Percentiles rank a stretch among this genome's conserved stretches.
Conservation (phyloP, 768 basidiomycete genomes). For the Crepidotus variabilis region DNA sequence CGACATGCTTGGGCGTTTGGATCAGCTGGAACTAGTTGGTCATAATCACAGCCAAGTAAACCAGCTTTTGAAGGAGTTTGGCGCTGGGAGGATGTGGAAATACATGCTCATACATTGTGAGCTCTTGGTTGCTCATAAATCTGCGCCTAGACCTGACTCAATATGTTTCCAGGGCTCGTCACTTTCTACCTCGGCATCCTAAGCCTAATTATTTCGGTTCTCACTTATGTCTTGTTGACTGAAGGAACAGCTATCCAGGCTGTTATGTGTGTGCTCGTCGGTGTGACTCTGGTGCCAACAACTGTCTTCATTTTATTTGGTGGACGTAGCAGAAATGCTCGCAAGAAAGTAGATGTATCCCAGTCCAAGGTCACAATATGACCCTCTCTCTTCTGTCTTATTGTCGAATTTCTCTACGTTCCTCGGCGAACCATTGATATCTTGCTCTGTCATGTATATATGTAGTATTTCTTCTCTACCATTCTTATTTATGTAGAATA, state of each 20-base stretch:
- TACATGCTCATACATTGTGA: conserved; percentile 8
- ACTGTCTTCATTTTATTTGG: not conserved
- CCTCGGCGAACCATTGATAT: too few species aligned
- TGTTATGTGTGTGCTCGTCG: not conserved
- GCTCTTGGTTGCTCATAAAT: not conserved
- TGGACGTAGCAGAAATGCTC: not conserved
- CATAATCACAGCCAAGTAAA: not conserved
- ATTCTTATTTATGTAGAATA: too few species aligned
- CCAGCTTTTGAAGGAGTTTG: conserved; percentile 8
- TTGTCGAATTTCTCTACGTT: too few species aligned
- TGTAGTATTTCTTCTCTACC: too few species aligned
- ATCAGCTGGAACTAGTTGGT: not conserved
- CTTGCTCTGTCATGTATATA: too few species aligned
- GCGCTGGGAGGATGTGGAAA: conserved; percentile 8
- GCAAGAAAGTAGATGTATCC: not conserved
- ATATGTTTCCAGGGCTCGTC: not conserved
- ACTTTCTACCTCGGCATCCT: conserved; percentile 10
- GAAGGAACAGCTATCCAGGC: not conserved
- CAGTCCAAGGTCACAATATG: too few species aligned
- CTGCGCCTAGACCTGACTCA: too few species aligned
- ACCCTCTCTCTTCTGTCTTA: too few species aligned
- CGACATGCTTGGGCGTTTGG: not conserved
- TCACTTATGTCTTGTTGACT: conserved; percentile 2
- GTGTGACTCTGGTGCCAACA: conserved; percentile 4
- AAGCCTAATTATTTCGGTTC: conserved; percentile 2